Evolutionary conservation across 2,329 filamentous ascomycete species (phyloP), one percentile per base, ranked within the genome.

Genomic region (Dothidotthia symphoricarpi): DNA sequence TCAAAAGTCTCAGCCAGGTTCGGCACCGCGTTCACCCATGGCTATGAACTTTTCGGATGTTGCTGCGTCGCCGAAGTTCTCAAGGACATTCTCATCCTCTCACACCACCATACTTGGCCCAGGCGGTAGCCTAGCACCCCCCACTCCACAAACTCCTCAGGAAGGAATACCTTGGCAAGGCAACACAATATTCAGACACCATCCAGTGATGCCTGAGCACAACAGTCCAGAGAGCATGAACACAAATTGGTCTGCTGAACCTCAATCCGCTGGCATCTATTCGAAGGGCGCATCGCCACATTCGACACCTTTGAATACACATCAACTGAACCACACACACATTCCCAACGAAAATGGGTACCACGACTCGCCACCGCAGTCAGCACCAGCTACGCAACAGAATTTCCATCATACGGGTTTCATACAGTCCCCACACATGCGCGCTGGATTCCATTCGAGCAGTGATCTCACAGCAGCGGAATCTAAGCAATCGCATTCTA

Each of bases 351-450:
- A 64, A 13, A 55, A 39, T 49, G 48, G 57, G 49, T 69, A 67
- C 39, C 70, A 69, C 32, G 71, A 74, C 40, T 74, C 73, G 3
- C 72, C 72, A 25, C 73, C 73, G 6, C 72, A 75, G 45, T 75
- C 72, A 16, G 73, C 73, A 25, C 73, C 73, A 11, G 70, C 73
- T 3, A 69, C 66, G n/a, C 72, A 75, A 43, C 68, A 72, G 49
- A 65, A 57, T 30, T 75, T 75, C 40, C 61, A 69, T 12, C 57
- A 57, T 8, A 55, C 54, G 17, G 48, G 56, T 6, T 69, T 66
- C 37, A 64, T 67, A 57, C 61, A 60, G 24, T 61, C 57, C 6
- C 53, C 63, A 13, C 62, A 65, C 19, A 53, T 57, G 42, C 56
- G 52, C 19, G 36, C 52, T 31, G 61, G 52, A n/a, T 65, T 61